A percentile compares a stretch with the other conserved stretches of the same genome.
phyloP scores from a whole-genome alignment of 2,329 filamentous ascomycete species.

The Aureobasidium namibiae region DNA sequence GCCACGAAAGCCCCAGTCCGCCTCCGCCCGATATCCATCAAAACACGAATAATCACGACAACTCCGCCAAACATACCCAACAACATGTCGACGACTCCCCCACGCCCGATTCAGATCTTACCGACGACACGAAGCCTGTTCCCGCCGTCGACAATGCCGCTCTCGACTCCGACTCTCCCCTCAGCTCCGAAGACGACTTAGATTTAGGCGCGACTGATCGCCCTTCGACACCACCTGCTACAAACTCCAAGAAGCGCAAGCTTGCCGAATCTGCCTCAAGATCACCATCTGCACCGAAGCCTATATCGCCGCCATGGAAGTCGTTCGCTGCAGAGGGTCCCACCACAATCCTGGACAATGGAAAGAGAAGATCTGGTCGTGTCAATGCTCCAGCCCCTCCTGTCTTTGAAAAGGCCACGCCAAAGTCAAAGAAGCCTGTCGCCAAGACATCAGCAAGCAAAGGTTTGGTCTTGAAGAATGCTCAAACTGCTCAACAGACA shows the following conservation, averaged over 20 bases:
- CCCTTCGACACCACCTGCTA: background rate
- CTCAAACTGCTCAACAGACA: conserved; percentile 1
- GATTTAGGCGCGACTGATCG: conserved; percentile 11
- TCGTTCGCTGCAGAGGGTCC: conserved; percentile 76
- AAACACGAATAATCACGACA: background rate
- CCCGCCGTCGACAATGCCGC: background rate
- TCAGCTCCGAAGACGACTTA: background rate
- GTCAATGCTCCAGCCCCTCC: conserved; percentile 40
- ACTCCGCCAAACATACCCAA: background rate
- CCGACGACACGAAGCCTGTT: background rate
- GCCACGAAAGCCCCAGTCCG: conserved; percentile 18
- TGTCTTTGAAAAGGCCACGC: background rate
- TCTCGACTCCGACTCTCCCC: background rate
- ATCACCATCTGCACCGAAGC: conserved; percentile 20
- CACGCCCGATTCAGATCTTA: background rate
- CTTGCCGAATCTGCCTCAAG: conserved; percentile 27
- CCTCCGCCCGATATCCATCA: conserved; percentile 11
- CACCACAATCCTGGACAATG: conserved; percentile 65
- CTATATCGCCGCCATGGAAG: conserved; percentile 72
- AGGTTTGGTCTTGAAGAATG: background rate
- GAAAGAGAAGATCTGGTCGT: conserved; percentile 53
- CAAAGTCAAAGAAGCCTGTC: background rate
- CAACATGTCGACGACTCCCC: conserved; percentile 9
- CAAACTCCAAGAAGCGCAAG: conserved; percentile 55
- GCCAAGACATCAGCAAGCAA: background rate